Conservation (phyloP, 495 filamentous ascomycete species). For the Penicillium alfredii region DNA sequence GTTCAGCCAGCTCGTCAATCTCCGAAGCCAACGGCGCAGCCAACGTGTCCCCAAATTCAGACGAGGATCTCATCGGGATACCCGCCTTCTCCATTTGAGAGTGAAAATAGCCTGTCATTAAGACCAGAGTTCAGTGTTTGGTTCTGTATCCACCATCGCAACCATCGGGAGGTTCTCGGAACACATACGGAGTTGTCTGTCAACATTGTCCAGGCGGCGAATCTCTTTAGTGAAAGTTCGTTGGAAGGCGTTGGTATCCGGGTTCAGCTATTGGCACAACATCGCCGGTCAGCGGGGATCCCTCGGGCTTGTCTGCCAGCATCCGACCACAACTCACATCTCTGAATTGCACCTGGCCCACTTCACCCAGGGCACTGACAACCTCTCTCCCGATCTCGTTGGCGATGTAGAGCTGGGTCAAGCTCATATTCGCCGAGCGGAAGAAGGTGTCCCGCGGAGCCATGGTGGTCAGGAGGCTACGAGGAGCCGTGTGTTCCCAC, state of each 20-base stretch:
- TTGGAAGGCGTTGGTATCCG: constrained; percentile 88
- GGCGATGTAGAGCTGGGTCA: constrained; percentile 98
- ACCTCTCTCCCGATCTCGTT: constrained; percentile 98
- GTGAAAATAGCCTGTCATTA: constrained; percentile 69
- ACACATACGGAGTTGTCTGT: constrained; percentile 92
- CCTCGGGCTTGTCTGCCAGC: neutral
- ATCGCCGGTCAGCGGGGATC: constrained; percentile 12
- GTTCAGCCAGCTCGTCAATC: constrained; percentile 91
- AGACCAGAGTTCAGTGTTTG: too few species aligned
- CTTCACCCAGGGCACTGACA: constrained; percentile 90
- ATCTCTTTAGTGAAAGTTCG: constrained; percentile 97
- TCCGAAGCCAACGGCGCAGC: constrained; percentile 83
- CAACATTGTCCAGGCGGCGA: constrained; percentile 92
- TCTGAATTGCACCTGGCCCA: constrained; percentile 92
- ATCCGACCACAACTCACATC: constrained; percentile 60
- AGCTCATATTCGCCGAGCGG: constrained; percentile 99
- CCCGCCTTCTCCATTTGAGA: constrained; percentile 87
- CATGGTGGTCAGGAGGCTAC: constrained; percentile 36
- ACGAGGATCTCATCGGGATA: constrained; percentile 75
- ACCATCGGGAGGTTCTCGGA: too few species aligned
- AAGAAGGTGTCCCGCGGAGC: constrained; percentile 83
- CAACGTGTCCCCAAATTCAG: constrained; percentile 78
- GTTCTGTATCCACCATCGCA: too few species aligned
- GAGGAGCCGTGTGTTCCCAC: constrained; percentile 26
- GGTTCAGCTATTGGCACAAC: constrained; percentile 63